Percentiles rank a stretch among this genome's conserved stretches.
Evolutionary conservation across 495 filamentous ascomycete genomes (phyloP).

Genomic region (Astrocystis sublimbata): DNA sequence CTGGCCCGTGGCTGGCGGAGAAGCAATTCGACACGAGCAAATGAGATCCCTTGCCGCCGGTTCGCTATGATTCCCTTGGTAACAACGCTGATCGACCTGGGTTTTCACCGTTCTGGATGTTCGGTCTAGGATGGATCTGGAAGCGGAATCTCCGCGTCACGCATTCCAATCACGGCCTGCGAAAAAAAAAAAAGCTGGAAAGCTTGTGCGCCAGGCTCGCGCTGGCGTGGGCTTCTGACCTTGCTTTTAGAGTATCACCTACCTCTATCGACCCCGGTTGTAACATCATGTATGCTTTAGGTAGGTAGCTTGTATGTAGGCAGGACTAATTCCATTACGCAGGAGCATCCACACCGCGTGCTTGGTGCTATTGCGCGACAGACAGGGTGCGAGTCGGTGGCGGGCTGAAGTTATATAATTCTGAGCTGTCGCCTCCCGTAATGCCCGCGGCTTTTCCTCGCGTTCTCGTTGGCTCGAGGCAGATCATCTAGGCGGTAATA

Average conservation of each 20-base stretch:
- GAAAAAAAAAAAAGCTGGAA: too few species aligned
- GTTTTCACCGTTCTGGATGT: neutral
- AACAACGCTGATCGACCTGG: constrained; percentile 7
- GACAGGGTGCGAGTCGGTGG: neutral
- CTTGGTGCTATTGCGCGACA: neutral
- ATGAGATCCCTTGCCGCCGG: neutral
- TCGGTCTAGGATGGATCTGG: constrained; percentile 10
- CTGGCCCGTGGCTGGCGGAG: neutral
- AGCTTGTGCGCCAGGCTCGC: constrained; percentile 4
- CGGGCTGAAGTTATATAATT: constrained; percentile 14
- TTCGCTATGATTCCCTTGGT: neutral
- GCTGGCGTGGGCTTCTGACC: neutral
- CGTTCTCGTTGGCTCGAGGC: neutral
- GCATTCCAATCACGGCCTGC: constrained; percentile 13
- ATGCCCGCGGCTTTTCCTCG: neutral
- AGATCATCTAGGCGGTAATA: constrained; percentile 4
- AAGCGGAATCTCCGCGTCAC: neutral
- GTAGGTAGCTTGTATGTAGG: too few species aligned
- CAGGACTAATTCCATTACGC: neutral
- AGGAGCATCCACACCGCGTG: neutral
- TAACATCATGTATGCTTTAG: constrained; percentile 10
- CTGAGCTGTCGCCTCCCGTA: neutral
- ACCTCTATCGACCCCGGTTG: neutral
- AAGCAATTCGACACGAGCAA: neutral
- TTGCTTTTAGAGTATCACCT: neutral